Percentiles rank a stretch among this genome's conserved stretches.
phyloP scores from a whole-genome alignment of 345 rosid species.

The Salix exigua region DNA sequence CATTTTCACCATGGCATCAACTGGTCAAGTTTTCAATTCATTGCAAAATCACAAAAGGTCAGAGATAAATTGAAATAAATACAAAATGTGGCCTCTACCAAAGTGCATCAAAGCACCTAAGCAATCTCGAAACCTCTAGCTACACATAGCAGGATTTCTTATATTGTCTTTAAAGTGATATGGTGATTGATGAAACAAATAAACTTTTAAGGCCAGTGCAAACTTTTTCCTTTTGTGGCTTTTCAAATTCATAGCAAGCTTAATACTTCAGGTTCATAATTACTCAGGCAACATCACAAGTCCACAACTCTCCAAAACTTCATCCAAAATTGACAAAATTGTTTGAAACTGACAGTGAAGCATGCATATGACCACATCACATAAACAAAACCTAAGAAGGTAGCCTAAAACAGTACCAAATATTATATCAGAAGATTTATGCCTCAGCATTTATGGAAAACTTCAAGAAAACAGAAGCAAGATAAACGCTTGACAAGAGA shows the following conservation, averaged over 20 bases:
- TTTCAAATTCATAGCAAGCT: neutral
- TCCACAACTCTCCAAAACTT: neutral
- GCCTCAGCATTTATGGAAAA: neutral
- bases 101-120: neutral
- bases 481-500: neutral
- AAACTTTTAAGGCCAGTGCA: neutral
- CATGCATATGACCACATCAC: neutral
- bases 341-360: neutral
- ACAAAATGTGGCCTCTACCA: neutral
- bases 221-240: neutral
- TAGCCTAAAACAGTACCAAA: neutral
- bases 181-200: neutral
- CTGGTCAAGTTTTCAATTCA: neutral
- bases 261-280: neutral
- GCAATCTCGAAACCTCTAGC: neutral
- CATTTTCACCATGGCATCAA: neutral
- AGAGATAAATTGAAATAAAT: neutral
- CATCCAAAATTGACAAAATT: neutral
- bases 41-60: neutral
- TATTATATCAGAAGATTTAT: neutral
- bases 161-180: neutral
- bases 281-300: neutral
- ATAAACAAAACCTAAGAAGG: neutral
- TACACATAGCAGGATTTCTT: neutral
- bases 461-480: neutral